A percentile compares a stretch with the other conserved stretches of the same genome.
phyloP scores from a whole-genome alignment of 257 asterid species.

The Hygrophila difformis region DNA sequence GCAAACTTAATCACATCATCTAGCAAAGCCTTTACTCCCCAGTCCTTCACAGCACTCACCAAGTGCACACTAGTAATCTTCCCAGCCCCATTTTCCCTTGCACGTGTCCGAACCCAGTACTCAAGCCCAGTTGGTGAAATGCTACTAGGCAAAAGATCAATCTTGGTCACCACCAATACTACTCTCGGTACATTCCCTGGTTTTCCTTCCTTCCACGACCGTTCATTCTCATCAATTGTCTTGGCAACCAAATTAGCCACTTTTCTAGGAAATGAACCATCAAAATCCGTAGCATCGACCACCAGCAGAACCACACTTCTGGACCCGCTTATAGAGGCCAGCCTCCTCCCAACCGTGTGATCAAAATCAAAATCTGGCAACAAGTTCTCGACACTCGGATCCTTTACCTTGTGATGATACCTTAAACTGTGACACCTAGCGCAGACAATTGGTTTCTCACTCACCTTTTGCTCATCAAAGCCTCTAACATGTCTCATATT shows the following conservation, averaged over 20 bases:
- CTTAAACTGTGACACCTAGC: conserved; percentile 82
- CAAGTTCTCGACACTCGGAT: conserved; percentile 59
- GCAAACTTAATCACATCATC: conserved; percentile 68
- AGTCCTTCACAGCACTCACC: conserved; percentile 75
- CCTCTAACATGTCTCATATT: conserved; percentile 15
- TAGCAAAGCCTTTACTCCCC: conserved; percentile 80
- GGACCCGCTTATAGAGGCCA: conserved; percentile 50
- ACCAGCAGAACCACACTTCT: conserved; percentile 68
- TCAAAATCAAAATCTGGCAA: conserved; percentile 85
- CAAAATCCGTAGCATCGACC: conserved; percentile 83
- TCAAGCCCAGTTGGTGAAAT: conserved; percentile 77
- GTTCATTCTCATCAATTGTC: conserved; percentile 53
- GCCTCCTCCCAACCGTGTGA: conserved; percentile 78
- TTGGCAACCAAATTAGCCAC: conserved; percentile 56
- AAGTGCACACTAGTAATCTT: conserved; percentile 64
- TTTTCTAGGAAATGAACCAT: conserved; percentile 80
- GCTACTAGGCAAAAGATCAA: conserved; percentile 75
- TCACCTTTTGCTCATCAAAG: conserved; percentile 6
- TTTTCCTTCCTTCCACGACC: conserved; percentile 79
- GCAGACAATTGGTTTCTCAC: conserved; percentile 58
- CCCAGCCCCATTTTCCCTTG: conserved; percentile 69
- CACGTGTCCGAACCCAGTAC: conserved; percentile 80
- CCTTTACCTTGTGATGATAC: conserved; percentile 54
- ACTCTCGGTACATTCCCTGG: conserved; percentile 78
- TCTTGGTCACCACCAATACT: conserved; percentile 70